Evolutionary conservation across 2,329 filamentous ascomycete genomes (phyloP), one percentile per base, ranked within the genome.

Genomic region (Penicillium freii): DNA sequence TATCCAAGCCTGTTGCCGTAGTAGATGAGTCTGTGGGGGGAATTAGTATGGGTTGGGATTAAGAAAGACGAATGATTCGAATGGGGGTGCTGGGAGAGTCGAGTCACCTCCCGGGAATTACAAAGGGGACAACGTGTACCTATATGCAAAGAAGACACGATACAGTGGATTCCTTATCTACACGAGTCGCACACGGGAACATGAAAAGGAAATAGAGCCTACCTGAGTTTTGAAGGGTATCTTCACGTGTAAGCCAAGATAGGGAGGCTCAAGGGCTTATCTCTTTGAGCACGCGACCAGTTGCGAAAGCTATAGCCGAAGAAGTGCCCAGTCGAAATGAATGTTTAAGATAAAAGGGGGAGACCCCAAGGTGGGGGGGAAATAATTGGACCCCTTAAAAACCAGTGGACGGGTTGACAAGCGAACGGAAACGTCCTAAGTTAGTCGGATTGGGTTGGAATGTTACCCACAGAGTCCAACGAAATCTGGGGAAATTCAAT

Each of bases 1-100:
- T 58, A 50, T 63, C 62, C 55, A 71, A 58, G 34, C 65, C 67
- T 40, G 66, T 69, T 58, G 67, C 70, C 52, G 62, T 54, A 58
- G 68, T 67, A 29, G 66, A 62, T 45, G 60, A 54, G 33, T 67
- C 71, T 73, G 69, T 62, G 56, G 42, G 21, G 21, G 55, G 55
- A 33, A 62, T 64, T 64, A 68, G 68, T 71, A 61, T 25, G 27
- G 27, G 27, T 49, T 49, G 34, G 43, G 36, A 43, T 58, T 39
- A 49, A 60, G 36, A 51, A 47, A 54, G 49, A 51, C 27, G 34
- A 55, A 57, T 33, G 45, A 53, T 45, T 57, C 45, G 57, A 50
- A n/a, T 40, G 49, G 17, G 48, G 48, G 53, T 49, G 55, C 33
- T 49, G 48, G 42, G 34, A 51, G 34, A 19, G 52, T 58, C 17